Evolutionary conservation across 2,329 filamentous ascomycete genomes (phyloP).

Genomic region (Alternaria triticimaculans): DNA sequence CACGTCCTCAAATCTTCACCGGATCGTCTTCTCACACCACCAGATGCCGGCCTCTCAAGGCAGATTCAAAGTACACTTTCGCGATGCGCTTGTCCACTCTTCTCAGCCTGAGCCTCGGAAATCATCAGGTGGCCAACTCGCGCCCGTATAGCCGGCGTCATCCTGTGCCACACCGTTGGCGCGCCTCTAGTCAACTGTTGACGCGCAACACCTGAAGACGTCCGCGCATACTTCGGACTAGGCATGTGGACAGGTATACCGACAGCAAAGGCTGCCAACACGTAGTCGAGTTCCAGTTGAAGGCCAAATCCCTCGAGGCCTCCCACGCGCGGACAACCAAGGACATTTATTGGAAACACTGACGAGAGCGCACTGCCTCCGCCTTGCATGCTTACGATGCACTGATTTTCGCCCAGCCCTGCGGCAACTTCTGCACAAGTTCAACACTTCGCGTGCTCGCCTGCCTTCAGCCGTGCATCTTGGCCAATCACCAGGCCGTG

Average conservation of each 20-base stretch:
- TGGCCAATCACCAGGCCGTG: constrained; percentile 26
- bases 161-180: constrained; percentile 21
- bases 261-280: not conserved
- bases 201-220: constrained; percentile 5
- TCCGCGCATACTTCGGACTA: not conserved
- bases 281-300: not conserved
- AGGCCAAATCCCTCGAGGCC: not conserved
- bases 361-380: constrained; percentile 17
- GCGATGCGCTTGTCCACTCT: constrained; percentile 1
- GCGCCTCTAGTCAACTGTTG: constrained; percentile 6
- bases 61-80: not conserved
- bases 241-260: not conserved
- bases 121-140: constrained; percentile 21
- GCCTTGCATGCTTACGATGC: constrained; percentile 7
- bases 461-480: constrained; percentile 14
- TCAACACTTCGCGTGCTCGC: constrained; percentile 23
- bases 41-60: constrained; percentile 7
- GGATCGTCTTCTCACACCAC: constrained; percentile 8
- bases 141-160: constrained; percentile 23
- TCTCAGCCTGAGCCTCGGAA: constrained; percentile 21
- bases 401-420: constrained; percentile 23
- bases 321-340: not conserved
- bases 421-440: constrained; percentile 16
- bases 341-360: not conserved
- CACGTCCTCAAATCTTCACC: constrained; percentile 12